Base-by-base conservation (phyloP, 140 eudicot genomes). In the Flaveria floridana region DNA sequence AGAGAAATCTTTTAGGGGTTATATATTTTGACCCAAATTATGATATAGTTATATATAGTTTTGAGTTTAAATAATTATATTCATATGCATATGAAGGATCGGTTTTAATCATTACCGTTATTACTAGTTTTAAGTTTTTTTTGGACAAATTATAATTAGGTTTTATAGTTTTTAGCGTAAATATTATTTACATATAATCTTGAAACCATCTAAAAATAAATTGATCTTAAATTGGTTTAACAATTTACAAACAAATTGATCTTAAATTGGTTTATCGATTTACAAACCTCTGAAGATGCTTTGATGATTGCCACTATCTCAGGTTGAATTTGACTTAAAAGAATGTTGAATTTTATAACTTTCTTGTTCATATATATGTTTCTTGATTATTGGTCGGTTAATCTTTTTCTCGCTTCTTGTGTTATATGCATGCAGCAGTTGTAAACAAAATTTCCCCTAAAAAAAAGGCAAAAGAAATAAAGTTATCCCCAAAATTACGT, bases 1-100 rank as follows among this genome's bases (percentile, higher is more conserved):
- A n/a, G 13, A 28, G 16, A 56, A 44, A 51, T 11, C 28, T 5
- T 18, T 58, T 47, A 16, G 37, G 2, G 51, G 12, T 46, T 70
- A 30, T 59, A 42, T 2, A 67, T 20, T 39, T 18, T 6, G 50
- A 4, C 57, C 55, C 56, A 52, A 34, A 7, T 65, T 51, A 55
- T 23, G 25, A 52, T 53, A 30, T 37, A 28, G 2, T 30, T 47
- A 10, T 37, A 9, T 6, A 64, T 16, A 64, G 9, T 26, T 12
- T 65, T 75, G n/a, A 39, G 51, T 23, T 39, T 53, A 41, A 16
- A 19, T 53, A 72, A 41, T 58, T 58, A n/a, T 2, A 20, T 58
- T 58, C 25, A 57, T 41, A 26, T 57, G 48, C 55, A 28, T 13
- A 18, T 16, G 34, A 71, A 55, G 39, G 26, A 10, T 39, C n/a